Evolutionary conservation across 2,329 filamentous ascomycete genomes (phyloP), one percentile per base, ranked within the genome.

Genomic region (Fusarium temperatum): DNA sequence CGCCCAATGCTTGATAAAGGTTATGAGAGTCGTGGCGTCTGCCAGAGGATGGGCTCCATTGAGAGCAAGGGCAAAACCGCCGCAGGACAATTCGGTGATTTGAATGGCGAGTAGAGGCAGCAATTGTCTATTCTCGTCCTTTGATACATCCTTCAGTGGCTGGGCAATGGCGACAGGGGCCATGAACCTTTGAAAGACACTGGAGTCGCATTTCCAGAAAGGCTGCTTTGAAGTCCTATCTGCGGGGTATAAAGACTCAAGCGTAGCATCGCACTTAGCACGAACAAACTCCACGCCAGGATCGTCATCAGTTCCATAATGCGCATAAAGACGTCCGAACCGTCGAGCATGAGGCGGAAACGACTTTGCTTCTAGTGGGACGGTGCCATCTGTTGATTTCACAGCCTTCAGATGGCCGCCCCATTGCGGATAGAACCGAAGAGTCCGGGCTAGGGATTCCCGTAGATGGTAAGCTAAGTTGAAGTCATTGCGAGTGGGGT

Each of bases 1-100:
- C 0, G 77, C 75, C 77, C 78, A 79, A 18, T 77, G 70, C 18
- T 73, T 76, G 6, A 79, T 35, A 10, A 80, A 66, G 6, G 55
- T 8, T 5, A 78, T 47, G 3, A 80, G 55, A 5, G 71, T 62
- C 1, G 73, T 70, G 9, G 74, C 75, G 42, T 80, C 78, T 13
- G 77, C 76, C 2, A 80, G 56, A 26, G 73, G 74, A 64, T 80
- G 78, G 3, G 68, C 48, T 9, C 62, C 70, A 15, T 77, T 77
- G 8, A 72, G 15, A 2, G 70, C 68, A 1, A 80, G 18, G 3
- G 70, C 63, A 32, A 78, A 74, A 1, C 73, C 78, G 3, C 74
- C 76, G 7, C 77, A 77, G 1, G 74, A 67, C 8, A 79, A 13
- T 4, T 73, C 41, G 0, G 78, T 80, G 3, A 77, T 22, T 41